Percentiles rank a stretch among this genome's conserved stretches.
Evolutionary conservation across 2,329 filamentous ascomycete species (phyloP).

Genomic region (Colletotrichum sp.): DNA sequence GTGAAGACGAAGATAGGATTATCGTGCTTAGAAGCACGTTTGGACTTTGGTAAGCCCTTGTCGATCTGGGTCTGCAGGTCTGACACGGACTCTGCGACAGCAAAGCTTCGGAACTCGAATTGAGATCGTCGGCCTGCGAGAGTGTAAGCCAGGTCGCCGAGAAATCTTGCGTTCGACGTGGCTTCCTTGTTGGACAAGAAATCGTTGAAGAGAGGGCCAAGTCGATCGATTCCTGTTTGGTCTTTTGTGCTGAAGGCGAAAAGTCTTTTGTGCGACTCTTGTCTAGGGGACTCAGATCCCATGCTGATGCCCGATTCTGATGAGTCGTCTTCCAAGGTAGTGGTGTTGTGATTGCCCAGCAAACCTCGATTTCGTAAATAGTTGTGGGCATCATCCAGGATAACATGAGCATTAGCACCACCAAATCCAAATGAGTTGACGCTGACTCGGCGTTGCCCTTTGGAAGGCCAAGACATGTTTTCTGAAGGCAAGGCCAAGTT

Average conservation of each 20-base stretch:
- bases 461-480: constrained; percentile 24
- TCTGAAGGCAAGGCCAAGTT: constrained; percentile 32
- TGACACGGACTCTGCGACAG: neutral
- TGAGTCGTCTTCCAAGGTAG: neutral
- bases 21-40: neutral
- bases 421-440: constrained; percentile 16
- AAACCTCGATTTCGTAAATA: neutral
- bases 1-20: constrained; percentile 32
- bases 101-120: neutral
- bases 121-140: neutral
- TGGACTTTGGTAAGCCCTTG: neutral
- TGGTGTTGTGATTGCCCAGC: neutral
- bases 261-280: neutral
- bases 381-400: constrained; percentile 32
- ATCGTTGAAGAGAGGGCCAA: neutral
- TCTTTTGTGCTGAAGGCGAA: neutral
- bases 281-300: neutral
- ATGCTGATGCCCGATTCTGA: neutral
- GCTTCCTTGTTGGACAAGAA: neutral
- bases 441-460: constrained; percentile 50
- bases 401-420: constrained; percentile 13
- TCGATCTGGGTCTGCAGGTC: neutral
- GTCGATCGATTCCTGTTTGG: neutral
- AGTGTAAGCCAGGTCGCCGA: neutral
- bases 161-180: neutral